Base-by-base conservation (phyloP, 2,329 filamentous ascomycete species). In the Ophiocordyceps australis region DNA sequence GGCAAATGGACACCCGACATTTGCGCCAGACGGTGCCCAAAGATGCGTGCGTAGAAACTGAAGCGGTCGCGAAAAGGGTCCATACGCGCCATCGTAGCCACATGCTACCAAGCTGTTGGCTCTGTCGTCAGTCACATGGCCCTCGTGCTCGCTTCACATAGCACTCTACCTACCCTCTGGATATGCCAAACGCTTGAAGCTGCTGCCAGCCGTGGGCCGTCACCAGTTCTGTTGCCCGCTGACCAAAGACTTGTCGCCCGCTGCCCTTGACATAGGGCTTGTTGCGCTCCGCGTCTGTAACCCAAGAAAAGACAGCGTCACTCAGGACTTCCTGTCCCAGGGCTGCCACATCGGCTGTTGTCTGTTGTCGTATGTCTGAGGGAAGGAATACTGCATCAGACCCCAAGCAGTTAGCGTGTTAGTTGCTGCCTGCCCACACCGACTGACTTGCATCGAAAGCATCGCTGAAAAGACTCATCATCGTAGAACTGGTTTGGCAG, bases 201-300 rank as follows among this genome's bases (percentile, higher is more conserved):
- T 57, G 52, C 20, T 59, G 55, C 76, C 76, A 82, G 16, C 77
- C 75, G 34, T 74, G 62, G 1, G 63, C 60, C 1, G 73, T 74
- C 19, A 76, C 55, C 2, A 81, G 50, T 18, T 68, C 59, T 24
- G 65, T 63, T 6, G 52, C 61, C 25, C 62, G 62, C 26, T 57
- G 54, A 1, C 75, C 73, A 41, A 77, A 77, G 0, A 64, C 62
- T 38, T 73, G 64, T 9, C 67, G 55, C 2, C 66, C 62, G 22
- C 58, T 58, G 4, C 61, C 61, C 24, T 50, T 54, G 7, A 79
- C 46, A 17, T 68, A 66, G 0, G 74, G 73, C 23, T 65, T 60
- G 33, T 76, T 72, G 22, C 52, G 57, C 43, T 81, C 75, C 1
- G 74, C 65, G 40, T 80, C 69, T 0, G 64, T 62, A 12, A 74